phyloP scores from a whole-genome alignment of 148 eudicot species.

The Rhododendron williamsianum region DNA sequence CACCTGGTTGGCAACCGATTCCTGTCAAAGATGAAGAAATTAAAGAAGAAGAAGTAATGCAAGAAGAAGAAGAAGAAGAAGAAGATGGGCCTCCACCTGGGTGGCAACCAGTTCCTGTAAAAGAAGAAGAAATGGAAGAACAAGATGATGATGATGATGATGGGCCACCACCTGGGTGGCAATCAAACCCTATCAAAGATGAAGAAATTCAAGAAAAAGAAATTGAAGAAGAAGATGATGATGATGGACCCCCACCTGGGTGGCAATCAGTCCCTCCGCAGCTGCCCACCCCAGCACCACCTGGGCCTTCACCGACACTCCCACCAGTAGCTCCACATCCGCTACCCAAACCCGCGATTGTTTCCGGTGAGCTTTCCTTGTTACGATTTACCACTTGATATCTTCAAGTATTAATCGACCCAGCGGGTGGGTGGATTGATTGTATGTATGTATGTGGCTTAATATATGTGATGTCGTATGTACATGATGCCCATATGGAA shows the following conservation, averaged over 20 bases:
- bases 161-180: constrained; percentile 43
- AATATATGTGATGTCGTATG: background rate
- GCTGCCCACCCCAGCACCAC: constrained; percentile 4
- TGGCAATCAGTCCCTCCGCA: constrained; percentile 21
- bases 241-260: constrained; percentile 30
- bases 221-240: background rate
- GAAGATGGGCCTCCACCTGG: constrained; percentile 47
- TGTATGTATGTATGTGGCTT: background rate
- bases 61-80: constrained; percentile 16
- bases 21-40: constrained; percentile 7
- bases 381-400: background rate
- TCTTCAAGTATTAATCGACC: background rate
- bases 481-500: background rate
- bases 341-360: constrained; percentile 6
- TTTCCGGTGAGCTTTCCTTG: constrained; percentile 18
- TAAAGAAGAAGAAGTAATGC: constrained; percentile 23
- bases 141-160: constrained; percentile 26
- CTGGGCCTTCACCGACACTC: constrained; percentile 2
- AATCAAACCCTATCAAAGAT: constrained; percentile 10
- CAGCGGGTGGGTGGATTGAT: background rate
- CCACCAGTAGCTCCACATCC: background rate
- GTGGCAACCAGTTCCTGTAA: constrained; percentile 20
- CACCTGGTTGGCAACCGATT: constrained; percentile 37
- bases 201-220: background rate
- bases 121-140: constrained; percentile 14